Percentiles rank a stretch among this genome's conserved stretches.
Conservation (phyloP, 805 yeast species). For the Pichia insulana region DNA sequence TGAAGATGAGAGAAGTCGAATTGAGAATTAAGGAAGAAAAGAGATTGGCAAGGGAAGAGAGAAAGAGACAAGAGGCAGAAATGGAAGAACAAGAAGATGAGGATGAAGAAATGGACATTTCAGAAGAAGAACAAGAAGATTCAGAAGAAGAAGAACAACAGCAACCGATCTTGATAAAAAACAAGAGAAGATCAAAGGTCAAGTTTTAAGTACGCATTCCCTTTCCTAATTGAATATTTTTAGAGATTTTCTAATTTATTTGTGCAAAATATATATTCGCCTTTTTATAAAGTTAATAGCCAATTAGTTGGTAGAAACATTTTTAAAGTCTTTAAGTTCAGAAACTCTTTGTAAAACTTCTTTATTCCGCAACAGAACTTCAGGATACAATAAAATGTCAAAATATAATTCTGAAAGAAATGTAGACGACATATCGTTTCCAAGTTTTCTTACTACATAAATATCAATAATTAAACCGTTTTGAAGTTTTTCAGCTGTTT, state of each 20-base stretch:
- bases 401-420: neutral
- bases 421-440: neutral
- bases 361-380: neutral
- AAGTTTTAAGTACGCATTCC: constrained; percentile 30
- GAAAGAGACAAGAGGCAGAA: constrained; percentile 35
- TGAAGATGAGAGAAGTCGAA: constrained; percentile 91
- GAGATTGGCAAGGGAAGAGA: constrained; percentile 44
- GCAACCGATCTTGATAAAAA: constrained; percentile 52
- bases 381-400: neutral
- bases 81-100: constrained; percentile 36
- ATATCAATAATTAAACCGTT: constrained; percentile 20
- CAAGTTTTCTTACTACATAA: constrained; percentile 10
- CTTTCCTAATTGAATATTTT: neutral
- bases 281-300: neutral
- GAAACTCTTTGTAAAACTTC: neutral
- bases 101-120: constrained; percentile 39
- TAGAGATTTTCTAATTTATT: neutral
- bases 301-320: neutral
- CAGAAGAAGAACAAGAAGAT: constrained; percentile 35
- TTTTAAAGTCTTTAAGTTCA: neutral
- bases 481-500: constrained; percentile 6
- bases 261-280: neutral
- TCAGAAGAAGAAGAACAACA: constrained; percentile 32
- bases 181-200: constrained; percentile 41
- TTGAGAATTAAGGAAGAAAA: constrained; percentile 67